These are phyloP conservation scores for Marvania coccoides DNA, from an alignment of 139 green algal species.

Conservation along the genomic window DNA sequence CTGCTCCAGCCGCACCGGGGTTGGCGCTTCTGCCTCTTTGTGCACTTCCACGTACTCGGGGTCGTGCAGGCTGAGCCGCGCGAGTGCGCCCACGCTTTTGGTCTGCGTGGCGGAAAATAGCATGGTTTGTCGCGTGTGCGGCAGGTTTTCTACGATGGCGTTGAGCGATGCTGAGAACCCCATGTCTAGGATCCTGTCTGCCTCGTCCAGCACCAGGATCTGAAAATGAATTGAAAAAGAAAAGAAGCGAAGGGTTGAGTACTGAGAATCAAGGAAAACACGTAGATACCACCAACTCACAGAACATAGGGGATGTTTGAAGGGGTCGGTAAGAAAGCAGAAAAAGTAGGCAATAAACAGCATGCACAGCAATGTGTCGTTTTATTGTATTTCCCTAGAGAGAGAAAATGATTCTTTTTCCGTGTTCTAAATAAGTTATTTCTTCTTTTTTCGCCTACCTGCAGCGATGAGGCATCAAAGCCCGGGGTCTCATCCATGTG, in stretches of 20 bases:
- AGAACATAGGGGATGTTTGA: no score
- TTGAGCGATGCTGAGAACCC: slow-evolving; percentile 87
- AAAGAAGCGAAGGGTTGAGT: neutral
- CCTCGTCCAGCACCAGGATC: slow-evolving; percentile 97
- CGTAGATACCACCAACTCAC: no score
- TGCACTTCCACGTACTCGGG: slow-evolving; percentile 93
- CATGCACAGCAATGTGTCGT: no score
- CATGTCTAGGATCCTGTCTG: slow-evolving; percentile 95
- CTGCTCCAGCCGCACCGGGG: slow-evolving; percentile 86
- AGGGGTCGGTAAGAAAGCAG: no score
- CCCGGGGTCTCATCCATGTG: slow-evolving; percentile 98
- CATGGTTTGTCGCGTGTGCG: slow-evolving; percentile 82
- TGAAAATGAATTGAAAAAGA: slow-evolving; percentile 26
- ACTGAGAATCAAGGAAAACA: no score
- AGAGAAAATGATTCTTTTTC: neutral
- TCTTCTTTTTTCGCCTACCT: no score
- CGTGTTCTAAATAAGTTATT: neutral
- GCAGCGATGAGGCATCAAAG: slow-evolving; percentile 75
- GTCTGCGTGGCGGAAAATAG: slow-evolving; percentile 98
- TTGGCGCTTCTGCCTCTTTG: slow-evolving; percentile 70
- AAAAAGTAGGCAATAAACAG: no score
- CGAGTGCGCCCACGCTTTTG: slow-evolving; percentile 93
- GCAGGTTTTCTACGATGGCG: slow-evolving; percentile 91
- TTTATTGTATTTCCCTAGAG: neutral
- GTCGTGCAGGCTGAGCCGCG: slow-evolving; percentile 73